Evolutionary conservation across 2,329 filamentous ascomycete genomes (phyloP), one percentile per base, ranked within the genome.

Genomic region (Zasmidium angulare): DNA sequence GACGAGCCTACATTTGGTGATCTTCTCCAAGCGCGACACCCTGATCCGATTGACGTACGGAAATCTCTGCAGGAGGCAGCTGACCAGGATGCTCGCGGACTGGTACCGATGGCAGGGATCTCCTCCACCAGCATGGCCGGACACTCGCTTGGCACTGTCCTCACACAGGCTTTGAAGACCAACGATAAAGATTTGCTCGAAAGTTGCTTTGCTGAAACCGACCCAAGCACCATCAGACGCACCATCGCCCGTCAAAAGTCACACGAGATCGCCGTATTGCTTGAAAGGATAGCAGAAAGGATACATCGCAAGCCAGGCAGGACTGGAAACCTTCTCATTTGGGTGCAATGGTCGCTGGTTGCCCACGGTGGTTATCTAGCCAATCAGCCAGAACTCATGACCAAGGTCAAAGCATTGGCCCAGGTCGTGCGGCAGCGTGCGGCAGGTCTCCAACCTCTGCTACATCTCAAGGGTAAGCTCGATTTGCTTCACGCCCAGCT

Each of bases 261-360:
- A 24, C 84, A 87, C 2, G 86, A 97, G 22, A 93, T 95, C 6
- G 88, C 87, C 36, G 83, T 80, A 7, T 83, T 99, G 10, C 84
- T 99, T 58, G 86, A 87, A 70, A 92, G 91, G 75, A 84, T 99
- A 53, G 91, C 95, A 9, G 89, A 96, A 67, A 85, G 93, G 60
- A 85, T 99, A 73, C 89, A 96, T 76, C 86, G 89, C 66, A 86
- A 91, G 48, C 95, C 95, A 1, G 95, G 93, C 2, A 86, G 95
- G 56, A 93, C 95, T 14, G 92, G 93, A 53, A 90, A 88, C 71
- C 84, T 99, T 29, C 93, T 97, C 84, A 86, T 89, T 17, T 99
- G 95, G 93, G 89, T 98, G 47, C 93, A 97, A 76, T 96, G 92
- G 91, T 93, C 91, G 1, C 84, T 97, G 56, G 86, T 97, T 31